phyloP scores from a whole-genome alignment of 2,329 filamentous ascomycete species.

The Lachnum nothofagi region DNA sequence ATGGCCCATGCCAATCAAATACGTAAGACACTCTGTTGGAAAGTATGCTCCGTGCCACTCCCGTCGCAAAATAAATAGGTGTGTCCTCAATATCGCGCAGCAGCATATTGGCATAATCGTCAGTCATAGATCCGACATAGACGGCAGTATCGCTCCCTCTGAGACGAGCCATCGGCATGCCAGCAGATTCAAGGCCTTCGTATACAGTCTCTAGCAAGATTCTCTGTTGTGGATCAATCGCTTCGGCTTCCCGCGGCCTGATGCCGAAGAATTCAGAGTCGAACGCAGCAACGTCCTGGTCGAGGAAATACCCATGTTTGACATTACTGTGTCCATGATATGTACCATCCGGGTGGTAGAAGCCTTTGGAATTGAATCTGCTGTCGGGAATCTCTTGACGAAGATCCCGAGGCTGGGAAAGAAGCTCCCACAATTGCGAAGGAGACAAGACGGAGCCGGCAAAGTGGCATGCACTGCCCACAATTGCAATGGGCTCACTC shows the following conservation, averaged over 20 bases:
- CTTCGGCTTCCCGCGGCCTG: slow-evolving; percentile 22
- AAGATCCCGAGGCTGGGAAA: slow-evolving; percentile 19
- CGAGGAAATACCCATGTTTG: slow-evolving; percentile 28
- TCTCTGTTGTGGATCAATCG: slow-evolving; percentile 31
- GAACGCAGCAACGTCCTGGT: slow-evolving; percentile 32
- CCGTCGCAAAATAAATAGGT: slow-evolving; percentile 33
- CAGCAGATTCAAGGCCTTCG: slow-evolving; percentile 25
- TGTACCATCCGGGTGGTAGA: slow-evolving; percentile 47
- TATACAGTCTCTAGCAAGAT: slow-evolving; percentile 27
- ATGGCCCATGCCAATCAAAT: slow-evolving; percentile 37
- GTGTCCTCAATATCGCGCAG: slow-evolving; percentile 27
- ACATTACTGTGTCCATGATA: slow-evolving; percentile 25
- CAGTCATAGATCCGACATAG: too few species aligned
- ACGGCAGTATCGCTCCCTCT: slow-evolving; percentile 19
- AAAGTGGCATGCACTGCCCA: slow-evolving; percentile 34
- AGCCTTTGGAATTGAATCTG: slow-evolving; percentile 46
- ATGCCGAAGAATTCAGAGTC: slow-evolving; percentile 35
- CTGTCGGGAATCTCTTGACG: slow-evolving; percentile 24
- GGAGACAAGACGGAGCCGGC: slow-evolving; percentile 33
- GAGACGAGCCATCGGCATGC: slow-evolving; percentile 16
- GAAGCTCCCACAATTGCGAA: slow-evolving; percentile 35
- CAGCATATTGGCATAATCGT: slow-evolving; percentile 28
- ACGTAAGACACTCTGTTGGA: slow-evolving; percentile 41
- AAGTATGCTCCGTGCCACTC: slow-evolving; percentile 31
- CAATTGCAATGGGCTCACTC: slow-evolving; percentile 31